These are phyloP conservation scores for Nakazawaea anatomiae DNA, from an alignment of 805 yeast species.

Conservation along the genomic window DNA sequence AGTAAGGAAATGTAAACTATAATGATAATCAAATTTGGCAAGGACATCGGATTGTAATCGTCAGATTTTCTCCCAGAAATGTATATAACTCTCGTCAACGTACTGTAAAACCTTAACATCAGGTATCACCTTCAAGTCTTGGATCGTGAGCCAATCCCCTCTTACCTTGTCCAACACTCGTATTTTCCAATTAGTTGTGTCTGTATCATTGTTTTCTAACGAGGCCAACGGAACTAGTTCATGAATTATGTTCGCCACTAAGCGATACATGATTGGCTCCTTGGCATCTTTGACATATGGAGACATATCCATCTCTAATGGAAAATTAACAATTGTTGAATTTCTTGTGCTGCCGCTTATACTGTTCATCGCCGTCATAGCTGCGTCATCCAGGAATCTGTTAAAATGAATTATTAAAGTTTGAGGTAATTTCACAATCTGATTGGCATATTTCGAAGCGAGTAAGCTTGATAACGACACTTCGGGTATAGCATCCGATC, in stretches of 20 bases:
- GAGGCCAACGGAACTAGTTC: conserved; percentile 21
- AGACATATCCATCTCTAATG: conserved; percentile 33
- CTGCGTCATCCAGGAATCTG: conserved; percentile 36
- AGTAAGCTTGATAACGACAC: conserved; percentile 39
- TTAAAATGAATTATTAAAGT: conserved; percentile 52
- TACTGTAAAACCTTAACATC: conserved; percentile 56
- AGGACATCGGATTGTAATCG: too few species aligned
- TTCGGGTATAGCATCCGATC: conserved; percentile 45
- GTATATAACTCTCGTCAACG: conserved; percentile 56
- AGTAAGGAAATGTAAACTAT: background rate
- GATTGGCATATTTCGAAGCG: conserved; percentile 24
- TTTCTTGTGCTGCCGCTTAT: conserved; percentile 36
- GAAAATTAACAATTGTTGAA: conserved; percentile 60
- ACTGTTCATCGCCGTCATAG: conserved; percentile 17
- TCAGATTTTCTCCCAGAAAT: conserved; percentile 51
- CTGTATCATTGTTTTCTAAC: conserved; percentile 10
- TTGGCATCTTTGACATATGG: conserved; percentile 20
- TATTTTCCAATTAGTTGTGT: conserved; percentile 37
- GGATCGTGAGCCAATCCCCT: conserved; percentile 53
- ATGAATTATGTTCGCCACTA: conserved; percentile 44
- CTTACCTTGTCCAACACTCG: conserved; percentile 35
- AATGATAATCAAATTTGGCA: background rate
- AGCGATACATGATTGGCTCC: conserved; percentile 29
- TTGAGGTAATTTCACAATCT: conserved; percentile 41
- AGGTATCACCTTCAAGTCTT: conserved; percentile 39